Evolutionary conservation across 1,284 basidiomycete genomes (phyloP).

Genomic region (Microstroma glucosiphilum): DNA sequence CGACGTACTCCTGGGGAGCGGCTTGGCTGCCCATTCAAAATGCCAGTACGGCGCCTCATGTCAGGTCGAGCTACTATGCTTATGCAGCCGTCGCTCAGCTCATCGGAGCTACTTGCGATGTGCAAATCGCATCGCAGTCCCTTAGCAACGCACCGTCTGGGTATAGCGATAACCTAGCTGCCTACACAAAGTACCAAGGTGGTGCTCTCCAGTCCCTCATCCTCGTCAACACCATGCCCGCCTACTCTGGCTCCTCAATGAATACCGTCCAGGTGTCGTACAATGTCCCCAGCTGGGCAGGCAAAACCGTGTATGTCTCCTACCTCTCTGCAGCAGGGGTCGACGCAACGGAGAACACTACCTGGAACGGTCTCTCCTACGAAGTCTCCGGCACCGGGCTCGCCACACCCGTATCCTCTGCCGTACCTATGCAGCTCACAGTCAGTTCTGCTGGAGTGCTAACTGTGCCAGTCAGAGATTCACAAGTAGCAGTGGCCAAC

Average conservation of each 20-base stretch:
- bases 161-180: conserved; percentile 26
- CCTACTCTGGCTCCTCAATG: conserved; percentile 10
- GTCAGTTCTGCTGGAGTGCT: conserved; percentile 26
- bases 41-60: conserved; percentile 20
- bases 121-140: conserved; percentile 18
- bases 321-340: conserved; percentile 23
- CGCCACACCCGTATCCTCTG: conserved; percentile 8
- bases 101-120: conserved; percentile 31
- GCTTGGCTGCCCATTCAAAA: conserved; percentile 28
- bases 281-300: conserved; percentile 23
- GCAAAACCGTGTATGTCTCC: conserved; percentile 29
- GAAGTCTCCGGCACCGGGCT: conserved; percentile 21
- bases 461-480: conserved; percentile 30
- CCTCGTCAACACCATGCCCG: conserved; percentile 31
- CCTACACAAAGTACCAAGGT: conserved; percentile 27
- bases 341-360: conserved; percentile 25
- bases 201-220: conserved; percentile 21
- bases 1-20: conserved; percentile 24
- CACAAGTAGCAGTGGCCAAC: conserved; percentile 28
- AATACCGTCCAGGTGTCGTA: conserved; percentile 15
- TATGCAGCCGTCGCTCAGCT: conserved; percentile 37
- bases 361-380: conserved; percentile 38
- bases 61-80: conserved; percentile 36
- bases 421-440: conserved; percentile 16
- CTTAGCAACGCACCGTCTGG: conserved; percentile 18